Base-by-base conservation (phyloP, 768 basidiomycete genomes). In the Pleurotus pulmonarius region DNA sequence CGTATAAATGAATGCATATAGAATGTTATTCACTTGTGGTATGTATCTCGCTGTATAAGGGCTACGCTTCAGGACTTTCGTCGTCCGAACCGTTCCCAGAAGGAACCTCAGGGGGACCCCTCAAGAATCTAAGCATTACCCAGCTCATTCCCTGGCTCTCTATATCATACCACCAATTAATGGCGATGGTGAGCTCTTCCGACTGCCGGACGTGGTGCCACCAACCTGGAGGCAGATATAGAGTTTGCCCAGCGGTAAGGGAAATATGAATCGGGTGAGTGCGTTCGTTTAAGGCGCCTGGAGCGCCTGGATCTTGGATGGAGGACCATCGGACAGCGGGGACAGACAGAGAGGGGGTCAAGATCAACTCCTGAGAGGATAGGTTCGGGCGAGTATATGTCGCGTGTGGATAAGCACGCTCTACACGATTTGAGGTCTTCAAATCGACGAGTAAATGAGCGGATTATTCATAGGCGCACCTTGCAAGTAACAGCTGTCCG, bases 221-320 rank as follows among this genome's bases (percentile, higher is more conserved):
- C 95, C 95, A 97, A 0, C 92, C 87, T 4, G 88, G 82, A n/a
- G 95, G 95, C 16, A 97, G 82, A 69, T 93, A 96, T 16, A 97
- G 71, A 0, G 88, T 85, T 61, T 95, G 88, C 3, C 94, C 94
- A 5, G 83, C 80, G 3, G 72, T 59, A 5, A 97, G 65, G 1
- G 82, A 83, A 22, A 95, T 77, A 11, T 77, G 72, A 34, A 94
- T 79, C 1, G 93, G 87, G 48, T 81, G 79, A 0, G 87, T 79
- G 22, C 78, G 78, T 1, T 71, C 61, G 4, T 83, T 77, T 43
- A 88, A 70, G 13, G 69, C 67, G 7, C 67, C 73, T 16, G 77
- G 74, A 43, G 69, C 63, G 57, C 78, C 72, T 6, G 88, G 90
- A 59, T 91, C 76, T 13, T 64, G 59, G 51, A 93, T 70, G 2